Evolutionary conservation across 805 yeast species (phyloP).

Genomic region (Candida dajiaensis): DNA sequence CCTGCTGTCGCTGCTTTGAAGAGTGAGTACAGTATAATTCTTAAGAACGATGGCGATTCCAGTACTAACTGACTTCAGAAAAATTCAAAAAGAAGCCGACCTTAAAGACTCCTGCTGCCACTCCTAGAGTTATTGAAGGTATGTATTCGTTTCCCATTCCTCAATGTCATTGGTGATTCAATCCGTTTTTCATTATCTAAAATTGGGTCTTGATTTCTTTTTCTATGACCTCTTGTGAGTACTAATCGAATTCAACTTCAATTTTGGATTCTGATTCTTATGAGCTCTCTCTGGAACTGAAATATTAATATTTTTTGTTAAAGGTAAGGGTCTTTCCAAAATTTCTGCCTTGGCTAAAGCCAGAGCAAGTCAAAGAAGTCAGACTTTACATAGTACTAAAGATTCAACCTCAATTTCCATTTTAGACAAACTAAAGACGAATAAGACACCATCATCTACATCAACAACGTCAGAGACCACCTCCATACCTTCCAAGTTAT

Average conservation of each 20-base stretch:
- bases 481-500: background rate
- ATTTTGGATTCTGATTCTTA: slow-evolving; percentile 3
- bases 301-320: background rate
- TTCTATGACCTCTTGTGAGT: background rate
- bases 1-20: slow-evolving; percentile 42
- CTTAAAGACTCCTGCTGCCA: background rate
- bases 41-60: background rate
- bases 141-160: slow-evolving; percentile 29
- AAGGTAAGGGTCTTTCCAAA: slow-evolving; percentile 12
- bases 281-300: background rate
- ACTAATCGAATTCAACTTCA: background rate
- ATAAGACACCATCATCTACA: background rate
- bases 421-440: slow-evolving; percentile 14
- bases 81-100: slow-evolving; percentile 17
- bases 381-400: background rate
- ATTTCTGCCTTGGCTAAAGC: slow-evolving; percentile 21
- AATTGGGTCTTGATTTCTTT: slow-evolving; percentile 3
- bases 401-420: slow-evolving; percentile 15
- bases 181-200: slow-evolving; percentile 3
- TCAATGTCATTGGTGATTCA: background rate
- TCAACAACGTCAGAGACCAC: background rate
- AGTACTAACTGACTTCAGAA: slow-evolving; percentile 6
- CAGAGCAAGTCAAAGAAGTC: slow-evolving; percentile 13
- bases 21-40: slow-evolving; percentile 25
- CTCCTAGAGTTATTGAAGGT: slow-evolving; percentile 32